Base-by-base conservation (phyloP, 305 asterid genomes). In the Lippia alba region DNA sequence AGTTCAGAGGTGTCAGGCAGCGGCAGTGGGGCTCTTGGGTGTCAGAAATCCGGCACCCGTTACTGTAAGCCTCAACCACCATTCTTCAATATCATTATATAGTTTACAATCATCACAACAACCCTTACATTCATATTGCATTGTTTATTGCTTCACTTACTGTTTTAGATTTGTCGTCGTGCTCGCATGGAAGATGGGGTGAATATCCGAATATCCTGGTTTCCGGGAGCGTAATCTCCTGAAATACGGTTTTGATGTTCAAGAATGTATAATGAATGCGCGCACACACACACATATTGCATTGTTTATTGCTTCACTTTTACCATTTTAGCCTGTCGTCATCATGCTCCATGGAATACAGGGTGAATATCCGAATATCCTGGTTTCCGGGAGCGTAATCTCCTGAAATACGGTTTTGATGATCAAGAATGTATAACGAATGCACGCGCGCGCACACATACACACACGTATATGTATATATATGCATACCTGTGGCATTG, bases 21-120 rank as follows among this genome's bases (percentile, higher is more conserved):
- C 94, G 96, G 49, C 96, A 90, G 69, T 90, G 95, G 96, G 96
- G 96, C 61, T 90, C 96, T 39, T 90, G 96, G 96, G 96, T 90
- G 62, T 87, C 96, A 56, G 96, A 89, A 66, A 89, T 87, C 75
- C 91, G 92, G 64, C 96, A 86, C 24, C 92, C 91, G 56, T 55
- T 89, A 61, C 69, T 85, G 90, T 86, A 87, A 68, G n/a, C 4
- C 56, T 15, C 40, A 19, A 19, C 11, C 54, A n/a, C 49, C 16
- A 50, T 45, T 17, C 1, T 14, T 20, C 3, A 18, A 20, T 0
- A 30, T 8, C 8, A 44, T 44, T 44, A 44, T 24, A 44, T 44
- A 4, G 12, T 44, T 11, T 41, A 41, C 8, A 41, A n/a, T n/a
- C n/a, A n/a, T n/a, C 10, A 44, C n/a, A 9, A 48, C n/a, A 45